phyloP scores from a whole-genome alignment of 805 yeast genomes.

The Yamadazyma insecticola region DNA sequence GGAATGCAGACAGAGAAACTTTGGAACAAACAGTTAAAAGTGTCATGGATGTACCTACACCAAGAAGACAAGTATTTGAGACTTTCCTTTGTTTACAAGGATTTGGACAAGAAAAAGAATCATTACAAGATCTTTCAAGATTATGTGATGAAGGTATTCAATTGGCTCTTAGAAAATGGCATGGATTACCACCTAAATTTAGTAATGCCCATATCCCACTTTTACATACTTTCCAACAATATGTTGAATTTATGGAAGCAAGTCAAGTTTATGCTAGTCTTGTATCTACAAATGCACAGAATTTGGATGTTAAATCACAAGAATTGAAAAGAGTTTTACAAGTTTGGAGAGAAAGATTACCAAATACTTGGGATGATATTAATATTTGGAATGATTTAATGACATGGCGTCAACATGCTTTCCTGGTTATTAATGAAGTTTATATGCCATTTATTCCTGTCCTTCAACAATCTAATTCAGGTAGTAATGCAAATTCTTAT shows the following conservation, averaged over 20 bases:
- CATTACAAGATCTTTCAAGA: slow-evolving; percentile 77
- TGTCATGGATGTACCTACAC: slow-evolving; percentile 98
- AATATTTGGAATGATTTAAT: slow-evolving; percentile 96
- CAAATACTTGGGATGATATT: slow-evolving; percentile 96
- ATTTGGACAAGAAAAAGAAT: slow-evolving; percentile 84
- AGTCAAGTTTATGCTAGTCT: slow-evolving; percentile 87
- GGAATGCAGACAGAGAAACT: slow-evolving; percentile 94
- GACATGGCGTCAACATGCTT: slow-evolving; percentile 98
- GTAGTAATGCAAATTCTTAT: slow-evolving; percentile 78
- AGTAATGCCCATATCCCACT: slow-evolving; percentile 85
- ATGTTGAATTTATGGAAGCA: slow-evolving; percentile 96
- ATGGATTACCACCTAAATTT: slow-evolving; percentile 71
- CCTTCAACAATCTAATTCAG: slow-evolving; percentile 61
- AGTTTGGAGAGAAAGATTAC: slow-evolving; percentile 97
- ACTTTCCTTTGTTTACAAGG: slow-evolving; percentile 92
- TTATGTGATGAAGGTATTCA: slow-evolving; percentile 96
- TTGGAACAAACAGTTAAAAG: slow-evolving; percentile 90
- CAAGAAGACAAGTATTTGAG: slow-evolving; percentile 92
- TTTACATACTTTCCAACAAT: slow-evolving; percentile 93
- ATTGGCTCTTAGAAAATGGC: slow-evolving; percentile 88
- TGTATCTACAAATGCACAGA: slow-evolving; percentile 86
- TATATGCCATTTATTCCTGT: slow-evolving; percentile 90
- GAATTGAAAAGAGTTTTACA: slow-evolving; percentile 91
- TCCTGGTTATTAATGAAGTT: slow-evolving; percentile 90
- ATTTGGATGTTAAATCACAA: slow-evolving; percentile 87